Evolutionary conservation across 768 basidiomycete genomes (phyloP).

Genomic region (Rhizopogon rudus): DNA sequence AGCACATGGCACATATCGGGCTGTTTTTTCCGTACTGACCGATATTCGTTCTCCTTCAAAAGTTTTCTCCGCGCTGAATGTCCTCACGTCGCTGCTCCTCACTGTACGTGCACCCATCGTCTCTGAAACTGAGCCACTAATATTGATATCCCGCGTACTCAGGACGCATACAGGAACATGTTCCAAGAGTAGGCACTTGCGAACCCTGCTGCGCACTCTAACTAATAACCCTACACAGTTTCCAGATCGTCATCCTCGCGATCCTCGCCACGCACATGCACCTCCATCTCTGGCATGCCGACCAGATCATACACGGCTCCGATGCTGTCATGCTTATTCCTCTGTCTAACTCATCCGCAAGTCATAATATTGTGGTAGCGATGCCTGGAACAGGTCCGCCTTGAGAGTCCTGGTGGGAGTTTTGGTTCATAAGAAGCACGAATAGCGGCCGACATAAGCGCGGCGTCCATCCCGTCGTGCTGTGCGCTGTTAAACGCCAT

Average conservation of each 20-base stretch:
- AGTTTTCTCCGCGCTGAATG: neutral
- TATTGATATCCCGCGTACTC: neutral
- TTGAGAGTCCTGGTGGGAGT: neutral
- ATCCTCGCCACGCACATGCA: neutral
- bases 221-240: neutral
- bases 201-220: neutral
- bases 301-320: neutral
- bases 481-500: no score
- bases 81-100: neutral
- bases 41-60: neutral
- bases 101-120: neutral
- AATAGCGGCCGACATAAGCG: no score
- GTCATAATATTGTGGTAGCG: neutral
- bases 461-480: no score
- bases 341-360: neutral
- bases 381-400: neutral
- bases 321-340: neutral
- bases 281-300: neutral
- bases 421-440: neutral
- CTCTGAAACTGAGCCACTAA: neutral
- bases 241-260: neutral
- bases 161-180: neutral
- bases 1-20: neutral
- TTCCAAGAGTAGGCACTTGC: neutral
- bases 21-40: neutral